A percentile compares a stretch with the other conserved stretches of the same genome.
Conservation (phyloP, 176 grass and related monocot genomes). For the Pontederia paniculata region DNA sequence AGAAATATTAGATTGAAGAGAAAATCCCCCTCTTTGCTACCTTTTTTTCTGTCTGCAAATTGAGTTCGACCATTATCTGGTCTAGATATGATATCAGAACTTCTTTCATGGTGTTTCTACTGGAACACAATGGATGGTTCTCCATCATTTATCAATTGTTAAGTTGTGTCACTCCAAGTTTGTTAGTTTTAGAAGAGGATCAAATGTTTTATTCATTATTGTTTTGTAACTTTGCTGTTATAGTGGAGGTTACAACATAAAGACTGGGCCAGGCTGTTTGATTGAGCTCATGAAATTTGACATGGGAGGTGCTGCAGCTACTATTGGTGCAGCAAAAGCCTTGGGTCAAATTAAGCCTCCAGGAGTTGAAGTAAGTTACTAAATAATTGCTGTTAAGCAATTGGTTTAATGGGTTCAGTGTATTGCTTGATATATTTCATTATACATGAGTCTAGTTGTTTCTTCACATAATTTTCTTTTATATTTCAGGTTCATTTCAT, state of each 20-base stretch:
- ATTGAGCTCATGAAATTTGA: conserved; percentile 98
- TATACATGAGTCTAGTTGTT: neutral
- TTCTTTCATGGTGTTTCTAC: too few relatives aligned
- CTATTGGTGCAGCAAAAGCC: conserved; percentile 91
- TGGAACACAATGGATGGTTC: too few relatives aligned
- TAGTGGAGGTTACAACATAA: conserved; percentile 99
- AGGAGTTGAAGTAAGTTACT: conserved; percentile 68
- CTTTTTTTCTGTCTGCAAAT: neutral
- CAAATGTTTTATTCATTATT: neutral
- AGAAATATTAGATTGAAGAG: too few relatives aligned
- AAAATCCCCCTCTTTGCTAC: too few relatives aligned
- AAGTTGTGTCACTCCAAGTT: too few relatives aligned
- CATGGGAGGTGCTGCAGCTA: conserved; percentile 93
- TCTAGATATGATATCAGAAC: too few relatives aligned
- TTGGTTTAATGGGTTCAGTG: neutral
- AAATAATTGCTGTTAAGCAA: conserved; percentile 1
- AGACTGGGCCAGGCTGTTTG: conserved; percentile 51
- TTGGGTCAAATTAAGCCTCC: conserved; percentile 87
- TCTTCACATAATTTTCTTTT: conserved; percentile 6
- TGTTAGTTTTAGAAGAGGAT: too few relatives aligned
- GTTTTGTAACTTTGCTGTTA: conserved; percentile 16
- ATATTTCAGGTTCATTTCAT: conserved; percentile 81
- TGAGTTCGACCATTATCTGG: neutral
- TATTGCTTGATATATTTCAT: neutral
- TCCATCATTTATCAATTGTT: too few relatives aligned